Evolutionary conservation across 768 basidiomycete genomes (phyloP).

Genomic region (Dioszegia hungarica): DNA sequence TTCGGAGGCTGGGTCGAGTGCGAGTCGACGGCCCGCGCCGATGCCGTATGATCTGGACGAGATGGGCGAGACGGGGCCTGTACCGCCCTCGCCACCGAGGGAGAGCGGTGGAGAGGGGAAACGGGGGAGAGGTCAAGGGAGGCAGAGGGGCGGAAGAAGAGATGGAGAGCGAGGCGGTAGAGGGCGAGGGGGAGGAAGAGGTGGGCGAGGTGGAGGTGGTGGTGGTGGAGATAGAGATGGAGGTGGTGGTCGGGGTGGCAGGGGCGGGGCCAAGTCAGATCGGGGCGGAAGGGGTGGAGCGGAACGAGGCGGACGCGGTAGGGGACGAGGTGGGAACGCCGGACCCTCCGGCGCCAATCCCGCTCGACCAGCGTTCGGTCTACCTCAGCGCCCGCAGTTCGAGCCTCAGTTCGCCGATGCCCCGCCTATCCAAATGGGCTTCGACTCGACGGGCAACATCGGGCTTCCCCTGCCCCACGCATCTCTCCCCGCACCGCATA

Average conservation of each 20-base stretch:
- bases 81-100: neutral
- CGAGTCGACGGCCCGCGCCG: conserved; percentile 22
- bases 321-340: conserved; percentile 13
- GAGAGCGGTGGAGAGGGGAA: conserved; percentile 1
- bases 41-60: conserved; percentile 37
- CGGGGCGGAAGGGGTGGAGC: neutral
- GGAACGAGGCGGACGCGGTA: conserved; percentile 17
- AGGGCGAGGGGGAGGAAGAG: conserved; percentile 7
- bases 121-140: conserved; percentile 1
- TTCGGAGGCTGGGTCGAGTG: conserved; percentile 24
- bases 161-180: conserved; percentile 5
- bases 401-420: neutral
- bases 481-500: neutral
- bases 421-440: neutral
- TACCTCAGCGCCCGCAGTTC: neutral
- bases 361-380: conserved; percentile 2
- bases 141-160: conserved; percentile 8
- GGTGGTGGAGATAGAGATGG: neutral
- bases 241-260: neutral
- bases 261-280: neutral
- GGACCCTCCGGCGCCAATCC: neutral
- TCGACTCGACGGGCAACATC: too few relatives aligned
- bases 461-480: neutral
- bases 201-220: conserved; percentile 9
- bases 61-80: neutral